These are phyloP conservation scores for Geopyxis carbonaria DNA, from an alignment of 495 filamentous ascomycete genomes.

Conservation along the genomic window DNA sequence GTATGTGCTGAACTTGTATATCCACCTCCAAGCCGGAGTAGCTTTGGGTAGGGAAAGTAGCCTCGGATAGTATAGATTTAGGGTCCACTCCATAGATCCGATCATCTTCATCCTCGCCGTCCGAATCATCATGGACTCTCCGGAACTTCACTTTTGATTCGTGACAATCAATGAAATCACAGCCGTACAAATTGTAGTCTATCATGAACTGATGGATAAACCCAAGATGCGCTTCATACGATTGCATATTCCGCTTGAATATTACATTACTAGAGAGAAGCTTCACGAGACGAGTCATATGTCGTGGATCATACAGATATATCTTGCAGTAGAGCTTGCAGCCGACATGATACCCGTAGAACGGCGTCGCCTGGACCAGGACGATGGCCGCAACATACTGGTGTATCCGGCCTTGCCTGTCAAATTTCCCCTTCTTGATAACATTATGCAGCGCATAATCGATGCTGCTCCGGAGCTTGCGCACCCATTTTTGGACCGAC, in stretches of 20 bases:
- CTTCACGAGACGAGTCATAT: constrained; percentile 68
- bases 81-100: constrained; percentile 31
- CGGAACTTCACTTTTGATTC: constrained; percentile 58
- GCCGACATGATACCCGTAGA: constrained; percentile 87
- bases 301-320: constrained; percentile 69
- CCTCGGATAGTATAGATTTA: constrained; percentile 29
- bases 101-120: constrained; percentile 33
- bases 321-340: constrained; percentile 86
- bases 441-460: constrained; percentile 16
- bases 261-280: constrained; percentile 72
- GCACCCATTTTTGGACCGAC: not conserved
- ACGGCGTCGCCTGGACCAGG: constrained; percentile 81
- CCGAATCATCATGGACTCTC: constrained; percentile 4
- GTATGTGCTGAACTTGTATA: constrained; percentile 70
- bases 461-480: constrained; percentile 14
- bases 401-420: constrained; percentile 54
- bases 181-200: constrained; percentile 92
- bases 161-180: constrained; percentile 58
- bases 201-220: constrained; percentile 93
- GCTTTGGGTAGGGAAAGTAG: constrained; percentile 54
- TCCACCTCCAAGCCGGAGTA: constrained; percentile 82
- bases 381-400: constrained; percentile 67
- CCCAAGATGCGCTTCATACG: constrained; percentile 83
- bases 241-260: constrained; percentile 66
- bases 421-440: constrained; percentile 45